Evolutionary conservation across 2,329 filamentous ascomycete species (phyloP).

Genomic region (Penicillium sp.): DNA sequence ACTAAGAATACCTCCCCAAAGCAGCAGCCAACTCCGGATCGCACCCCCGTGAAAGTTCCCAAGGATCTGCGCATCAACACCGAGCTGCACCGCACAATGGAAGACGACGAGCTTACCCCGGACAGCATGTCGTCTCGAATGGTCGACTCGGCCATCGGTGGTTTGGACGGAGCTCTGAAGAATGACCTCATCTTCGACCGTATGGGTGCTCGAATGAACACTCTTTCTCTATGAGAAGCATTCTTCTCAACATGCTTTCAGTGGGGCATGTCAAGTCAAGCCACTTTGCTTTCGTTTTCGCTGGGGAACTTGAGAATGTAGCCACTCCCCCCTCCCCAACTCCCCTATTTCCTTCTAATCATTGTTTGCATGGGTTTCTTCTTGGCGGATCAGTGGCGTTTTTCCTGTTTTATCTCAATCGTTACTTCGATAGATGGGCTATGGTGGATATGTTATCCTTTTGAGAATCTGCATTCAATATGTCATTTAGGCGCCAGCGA

Average conservation of each 20-base stretch:
- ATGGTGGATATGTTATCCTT: constrained; percentile 8
- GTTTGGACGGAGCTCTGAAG: constrained; percentile 45
- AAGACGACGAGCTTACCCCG: constrained; percentile 51
- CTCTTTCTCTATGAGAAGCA: constrained; percentile 26
- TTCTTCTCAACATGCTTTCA: no score
- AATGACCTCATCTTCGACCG: constrained; percentile 48
- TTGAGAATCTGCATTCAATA: constrained; percentile 17
- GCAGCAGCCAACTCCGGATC: constrained; percentile 31
- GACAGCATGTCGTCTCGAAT: constrained; percentile 55
- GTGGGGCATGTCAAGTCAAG: no score
- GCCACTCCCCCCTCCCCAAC: not conserved
- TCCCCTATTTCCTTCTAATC: not conserved
- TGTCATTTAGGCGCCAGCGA: constrained; percentile 10
- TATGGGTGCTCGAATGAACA: constrained; percentile 46
- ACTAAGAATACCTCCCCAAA: constrained; percentile 21
- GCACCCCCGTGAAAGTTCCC: constrained; percentile 36
- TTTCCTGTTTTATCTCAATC: constrained; percentile 5
- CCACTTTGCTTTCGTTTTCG: not conserved
- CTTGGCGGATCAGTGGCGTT: constrained; percentile 12
- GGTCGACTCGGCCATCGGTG: constrained; percentile 50
- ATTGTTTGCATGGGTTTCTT: constrained; percentile 16
- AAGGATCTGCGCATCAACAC: constrained; percentile 53
- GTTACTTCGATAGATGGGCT: constrained; percentile 13
- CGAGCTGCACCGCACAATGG: constrained; percentile 39
- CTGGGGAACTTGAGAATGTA: constrained; percentile 8